Percentiles rank a stretch among this genome's conserved stretches.
Conservation (phyloP, 805 yeast species). For the Hanseniaspora taiwanica region DNA sequence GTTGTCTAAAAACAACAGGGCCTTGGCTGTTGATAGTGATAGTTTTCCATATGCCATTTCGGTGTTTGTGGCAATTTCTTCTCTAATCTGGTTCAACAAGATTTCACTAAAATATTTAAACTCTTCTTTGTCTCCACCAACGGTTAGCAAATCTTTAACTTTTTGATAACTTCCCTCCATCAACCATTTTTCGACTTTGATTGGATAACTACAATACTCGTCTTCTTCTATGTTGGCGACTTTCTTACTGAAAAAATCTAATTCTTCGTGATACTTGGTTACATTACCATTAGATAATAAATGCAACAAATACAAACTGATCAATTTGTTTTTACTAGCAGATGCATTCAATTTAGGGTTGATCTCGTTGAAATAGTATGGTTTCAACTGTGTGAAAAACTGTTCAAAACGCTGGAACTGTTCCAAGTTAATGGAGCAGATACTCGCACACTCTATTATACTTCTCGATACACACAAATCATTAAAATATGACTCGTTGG, state of each 20-base stretch:
- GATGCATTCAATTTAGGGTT: slow-evolving; percentile 28
- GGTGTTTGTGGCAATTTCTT: slow-evolving; percentile 73
- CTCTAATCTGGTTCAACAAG: slow-evolving; percentile 65
- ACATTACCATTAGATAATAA: slow-evolving; percentile 72
- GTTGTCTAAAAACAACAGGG: slow-evolving; percentile 53
- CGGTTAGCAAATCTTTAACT: slow-evolving; percentile 60
- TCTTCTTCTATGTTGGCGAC: slow-evolving; percentile 42
- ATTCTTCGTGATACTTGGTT: slow-evolving; percentile 79
- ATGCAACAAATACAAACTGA: slow-evolving; percentile 63
- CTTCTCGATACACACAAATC: slow-evolving; percentile 72
- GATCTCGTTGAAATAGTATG: slow-evolving; percentile 45
- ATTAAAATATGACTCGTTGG: slow-evolving; percentile 31
- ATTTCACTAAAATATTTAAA: slow-evolving; percentile 66
- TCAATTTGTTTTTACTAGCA: slow-evolving; percentile 54
- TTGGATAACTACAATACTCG: slow-evolving; percentile 66
- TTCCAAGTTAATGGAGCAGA: slow-evolving; percentile 53
- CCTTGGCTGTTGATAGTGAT: slow-evolving; percentile 73
- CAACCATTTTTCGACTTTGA: slow-evolving; percentile 80
- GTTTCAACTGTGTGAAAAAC: slow-evolving; percentile 58
- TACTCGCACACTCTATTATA: slow-evolving; percentile 78
- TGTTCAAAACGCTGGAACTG: slow-evolving; percentile 57
- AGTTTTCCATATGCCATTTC: slow-evolving; percentile 63
- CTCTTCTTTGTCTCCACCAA: slow-evolving; percentile 40
- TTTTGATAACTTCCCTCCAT: slow-evolving; percentile 95
- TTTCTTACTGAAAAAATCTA: slow-evolving; percentile 52